These are phyloP conservation scores for Dactylellina leptospora DNA, from an alignment of 2,329 filamentous ascomycete species.

Conservation along the genomic window DNA sequence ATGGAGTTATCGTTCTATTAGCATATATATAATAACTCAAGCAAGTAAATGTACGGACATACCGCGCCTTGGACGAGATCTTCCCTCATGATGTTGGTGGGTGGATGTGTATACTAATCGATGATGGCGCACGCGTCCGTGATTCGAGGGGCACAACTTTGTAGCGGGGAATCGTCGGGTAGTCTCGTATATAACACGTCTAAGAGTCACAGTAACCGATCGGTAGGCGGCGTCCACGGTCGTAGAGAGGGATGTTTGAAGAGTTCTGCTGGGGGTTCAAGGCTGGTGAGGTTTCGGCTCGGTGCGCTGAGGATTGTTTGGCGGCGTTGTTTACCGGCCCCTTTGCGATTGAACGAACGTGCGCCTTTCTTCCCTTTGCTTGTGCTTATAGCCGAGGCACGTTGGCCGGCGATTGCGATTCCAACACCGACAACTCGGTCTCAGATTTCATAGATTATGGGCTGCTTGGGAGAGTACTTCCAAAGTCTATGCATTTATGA, in stretches of 20 bases:
- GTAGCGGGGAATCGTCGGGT: neutral
- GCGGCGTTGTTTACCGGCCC: slow-evolving; percentile 52
- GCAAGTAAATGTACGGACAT: slow-evolving; percentile 6
- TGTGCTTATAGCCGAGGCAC: slow-evolving; percentile 46
- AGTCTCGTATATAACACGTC: slow-evolving; percentile 23
- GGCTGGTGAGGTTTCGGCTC: slow-evolving; percentile 34
- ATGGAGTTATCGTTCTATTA: neutral
- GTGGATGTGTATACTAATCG: neutral
- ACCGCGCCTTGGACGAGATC: slow-evolving; percentile 52
- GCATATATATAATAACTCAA: neutral
- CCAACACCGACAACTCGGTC: too few species aligned
- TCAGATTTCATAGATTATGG: too few species aligned
- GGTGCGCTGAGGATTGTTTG: slow-evolving; percentile 17
- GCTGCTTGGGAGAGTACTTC: too few species aligned
- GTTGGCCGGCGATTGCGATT: slow-evolving; percentile 33
- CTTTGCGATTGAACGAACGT: slow-evolving; percentile 48
- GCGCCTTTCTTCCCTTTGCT: slow-evolving; percentile 25
- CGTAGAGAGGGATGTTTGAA: slow-evolving; percentile 9
- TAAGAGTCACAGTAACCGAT: slow-evolving; percentile 2
- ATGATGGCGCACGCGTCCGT: slow-evolving; percentile 36
- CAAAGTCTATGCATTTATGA: too few species aligned
- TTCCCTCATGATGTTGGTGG: slow-evolving; percentile 45
- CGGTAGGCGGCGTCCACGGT: neutral
- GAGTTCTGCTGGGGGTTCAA: slow-evolving; percentile 12
- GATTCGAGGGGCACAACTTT: slow-evolving; percentile 8